Evolutionary conservation across 768 basidiomycete species (phyloP), one percentile per base, ranked within the genome.

Genomic region (Tulasnella sp.): DNA sequence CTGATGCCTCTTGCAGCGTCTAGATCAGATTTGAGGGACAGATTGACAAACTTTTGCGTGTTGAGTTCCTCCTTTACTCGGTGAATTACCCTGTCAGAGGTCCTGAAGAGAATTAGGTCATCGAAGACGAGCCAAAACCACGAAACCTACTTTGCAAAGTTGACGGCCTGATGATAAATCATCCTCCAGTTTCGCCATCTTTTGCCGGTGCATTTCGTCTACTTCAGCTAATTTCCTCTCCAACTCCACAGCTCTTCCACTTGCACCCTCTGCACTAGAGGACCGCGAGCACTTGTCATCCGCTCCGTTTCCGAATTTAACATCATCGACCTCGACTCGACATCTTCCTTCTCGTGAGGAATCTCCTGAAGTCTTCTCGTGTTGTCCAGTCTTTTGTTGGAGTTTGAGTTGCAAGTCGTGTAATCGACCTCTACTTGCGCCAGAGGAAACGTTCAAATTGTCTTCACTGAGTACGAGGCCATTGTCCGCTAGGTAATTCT

Each of bases 11-110:
- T 80, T 20, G 73, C 61, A 2, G 71, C 65, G 51, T 92, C 89
- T 22, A 93, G 71, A 59, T 96, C 88, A 16, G 74, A 66, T 62
- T 95, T 88, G 25, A 98, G 77, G 49, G 74, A 70, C 39, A 78
- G 70, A 61, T 89, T 92, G 37, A 79, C 66, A 41, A 71, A 72
- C 68, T 95, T 95, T 66, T 92, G 86, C 68, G 84, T 92, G 57
- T 76, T 83, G 53, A 96, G 68, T 61, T 98, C 95, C 52, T 92
- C 93, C 66, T 89, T 87, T 81, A 96, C 88, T 59, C 83, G 79
- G 58, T 90, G 79, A 72, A 95, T 85, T 79, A 98, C 90, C 69
- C 92, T 95, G 66, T 98, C 93, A 1, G 91, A 96, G 41, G 89
- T 89, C 74, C 87, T 89, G 62, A 19, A 53, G 55, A 25, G 42